Conservation (phyloP, 1,139 yeast genomes). For the Insectozyma bohioensis region DNA sequence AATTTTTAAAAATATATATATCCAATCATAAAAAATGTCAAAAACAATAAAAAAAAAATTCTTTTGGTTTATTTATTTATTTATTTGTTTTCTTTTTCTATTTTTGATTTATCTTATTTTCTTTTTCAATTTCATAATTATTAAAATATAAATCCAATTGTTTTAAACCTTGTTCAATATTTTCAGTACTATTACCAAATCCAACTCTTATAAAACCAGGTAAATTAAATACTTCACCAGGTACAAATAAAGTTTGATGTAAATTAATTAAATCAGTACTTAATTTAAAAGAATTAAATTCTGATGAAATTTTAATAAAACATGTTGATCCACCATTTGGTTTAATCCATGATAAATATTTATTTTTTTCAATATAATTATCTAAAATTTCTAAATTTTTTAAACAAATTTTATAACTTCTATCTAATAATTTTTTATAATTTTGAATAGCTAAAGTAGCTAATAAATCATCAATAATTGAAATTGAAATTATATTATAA, state of each 20-base stretch:
- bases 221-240: conserved; percentile 50
- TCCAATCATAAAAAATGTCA: no score
- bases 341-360: conserved; percentile 34
- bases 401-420: conserved; percentile 39
- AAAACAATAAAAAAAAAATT: no score
- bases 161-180: conserved; percentile 25
- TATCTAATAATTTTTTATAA: conserved; percentile 30
- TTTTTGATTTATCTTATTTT: no score
- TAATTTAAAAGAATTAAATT: conserved; percentile 32
- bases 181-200: conserved; percentile 45
- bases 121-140: no score
- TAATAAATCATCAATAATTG: conserved; percentile 48
- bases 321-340: conserved; percentile 55
- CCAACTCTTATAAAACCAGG: conserved; percentile 51
- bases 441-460: conserved; percentile 45
- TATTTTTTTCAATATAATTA: conserved; percentile 27
- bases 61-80: no score
- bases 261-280: conserved; percentile 36
- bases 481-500: conserved; percentile 53
- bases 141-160: conserved; percentile 13
- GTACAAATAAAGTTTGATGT: conserved; percentile 41
- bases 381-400: conserved; percentile 37
- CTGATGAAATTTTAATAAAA: conserved; percentile 35
- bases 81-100: no score
- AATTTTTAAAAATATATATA: no score